Evolutionary conservation across 2,329 filamentous ascomycete genomes (phyloP).

Genomic region (Aspergillus calidoustus): DNA sequence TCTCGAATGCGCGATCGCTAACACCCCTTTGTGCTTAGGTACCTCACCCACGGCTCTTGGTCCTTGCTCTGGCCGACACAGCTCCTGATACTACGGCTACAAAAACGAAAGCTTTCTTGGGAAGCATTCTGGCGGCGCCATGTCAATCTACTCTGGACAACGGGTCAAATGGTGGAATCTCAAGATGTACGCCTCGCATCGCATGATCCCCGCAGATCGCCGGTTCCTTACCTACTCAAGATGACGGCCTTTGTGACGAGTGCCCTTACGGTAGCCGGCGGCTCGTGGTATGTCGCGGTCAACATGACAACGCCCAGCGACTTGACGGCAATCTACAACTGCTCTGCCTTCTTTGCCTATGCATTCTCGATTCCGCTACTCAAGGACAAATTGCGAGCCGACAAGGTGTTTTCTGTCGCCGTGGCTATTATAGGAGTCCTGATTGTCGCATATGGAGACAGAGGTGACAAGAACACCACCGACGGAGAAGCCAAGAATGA

Average conservation of each 20-base stretch:
- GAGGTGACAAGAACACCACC: conserved; percentile 55
- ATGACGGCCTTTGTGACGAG: conserved; percentile 83
- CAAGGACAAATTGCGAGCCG: conserved; percentile 78
- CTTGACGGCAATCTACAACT: conserved; percentile 98
- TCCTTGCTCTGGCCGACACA: conserved; percentile 84
- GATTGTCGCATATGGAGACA: conserved; percentile 92
- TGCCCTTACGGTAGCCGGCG: conserved; percentile 84
- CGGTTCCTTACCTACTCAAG: conserved; percentile 74
- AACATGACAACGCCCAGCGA: conserved; percentile 91
- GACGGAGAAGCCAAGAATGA: conserved; percentile 53
- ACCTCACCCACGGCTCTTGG: conserved; percentile 96
- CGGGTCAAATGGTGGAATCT: conserved; percentile 83
- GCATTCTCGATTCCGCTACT: conserved; percentile 92
- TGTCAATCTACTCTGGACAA: conserved; percentile 65
- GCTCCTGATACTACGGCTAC: conserved; percentile 76
- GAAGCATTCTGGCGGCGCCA: conserved; percentile 81
- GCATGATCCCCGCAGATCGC: conserved; percentile 48
- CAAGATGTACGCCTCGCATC: conserved; percentile 69
- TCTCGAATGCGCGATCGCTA: neutral
- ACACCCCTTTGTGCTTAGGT: conserved; percentile 48
- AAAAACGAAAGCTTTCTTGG: conserved; percentile 81
- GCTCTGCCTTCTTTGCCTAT: conserved; percentile 97
- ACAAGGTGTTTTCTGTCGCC: conserved; percentile 84
- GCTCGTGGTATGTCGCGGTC: conserved; percentile 95
- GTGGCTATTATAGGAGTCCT: conserved; percentile 89